Evolutionary conservation across 169 alveolate species (phyloP).

Genomic region (Amoebophrya sp.): DNA sequence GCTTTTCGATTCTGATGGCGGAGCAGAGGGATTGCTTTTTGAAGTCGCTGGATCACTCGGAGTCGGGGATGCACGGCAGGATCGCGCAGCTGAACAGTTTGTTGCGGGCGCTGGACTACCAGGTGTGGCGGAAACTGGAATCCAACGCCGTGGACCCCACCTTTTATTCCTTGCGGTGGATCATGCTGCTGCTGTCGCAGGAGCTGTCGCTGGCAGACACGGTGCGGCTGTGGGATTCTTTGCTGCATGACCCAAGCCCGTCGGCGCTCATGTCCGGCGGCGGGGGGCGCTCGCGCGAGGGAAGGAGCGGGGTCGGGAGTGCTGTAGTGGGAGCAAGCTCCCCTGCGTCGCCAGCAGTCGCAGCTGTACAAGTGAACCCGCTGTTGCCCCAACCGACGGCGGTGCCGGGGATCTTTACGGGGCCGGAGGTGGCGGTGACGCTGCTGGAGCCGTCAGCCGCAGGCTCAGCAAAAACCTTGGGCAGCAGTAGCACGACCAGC

Average conservation of each 20-base stretch:
- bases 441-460: background rate
- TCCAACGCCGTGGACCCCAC: background rate
- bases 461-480: background rate
- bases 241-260: background rate
- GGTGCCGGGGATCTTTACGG: background rate
- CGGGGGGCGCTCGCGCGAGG: background rate
- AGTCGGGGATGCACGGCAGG: background rate
- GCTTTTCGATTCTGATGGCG: background rate
- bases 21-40: slow-evolving; percentile 7
- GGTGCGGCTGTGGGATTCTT: background rate
- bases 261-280: background rate
- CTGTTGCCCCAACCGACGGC: background rate
- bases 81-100: background rate
- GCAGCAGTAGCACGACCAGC: too few relatives aligned
- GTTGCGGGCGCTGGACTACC: background rate
- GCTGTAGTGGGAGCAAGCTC: background rate
- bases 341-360: too few relatives aligned
- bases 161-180: background rate
- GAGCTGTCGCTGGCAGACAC: background rate
- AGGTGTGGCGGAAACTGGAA: background rate
- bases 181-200: background rate
- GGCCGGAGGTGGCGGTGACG: background rate
- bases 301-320: background rate
- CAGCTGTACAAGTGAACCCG: background rate
- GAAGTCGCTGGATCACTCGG: background rate